phyloP scores from a whole-genome alignment of 148 eudicot genomes.

The Rhododendron kiyosumense region DNA sequence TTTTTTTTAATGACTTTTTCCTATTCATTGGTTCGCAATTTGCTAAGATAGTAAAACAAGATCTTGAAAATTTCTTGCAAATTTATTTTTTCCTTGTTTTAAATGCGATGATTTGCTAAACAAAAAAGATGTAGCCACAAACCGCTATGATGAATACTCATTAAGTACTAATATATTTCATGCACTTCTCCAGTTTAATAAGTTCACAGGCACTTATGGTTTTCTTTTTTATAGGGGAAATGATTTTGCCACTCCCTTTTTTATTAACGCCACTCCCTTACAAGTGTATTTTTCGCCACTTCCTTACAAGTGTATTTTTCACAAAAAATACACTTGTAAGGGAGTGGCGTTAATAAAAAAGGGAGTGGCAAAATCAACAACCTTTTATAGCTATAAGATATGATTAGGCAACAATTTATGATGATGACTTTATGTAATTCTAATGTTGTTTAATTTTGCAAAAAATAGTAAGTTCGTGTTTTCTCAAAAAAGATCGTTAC shows the following conservation, averaged over 20 bases:
- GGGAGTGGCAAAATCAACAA: too few relatives aligned
- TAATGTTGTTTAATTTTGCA: too few relatives aligned
- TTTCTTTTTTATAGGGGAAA: too few relatives aligned
- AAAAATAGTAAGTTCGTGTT: too few relatives aligned
- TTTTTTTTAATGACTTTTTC: not conserved
- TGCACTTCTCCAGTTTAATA: not conserved
- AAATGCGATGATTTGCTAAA: not conserved
- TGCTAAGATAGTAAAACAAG: not conserved
- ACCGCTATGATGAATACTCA: not conserved
- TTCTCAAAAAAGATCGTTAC: not conserved
- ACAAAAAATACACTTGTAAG: too few relatives aligned
- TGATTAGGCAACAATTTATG: not conserved
- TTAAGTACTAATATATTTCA: not conserved
- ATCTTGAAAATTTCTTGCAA: too few relatives aligned
- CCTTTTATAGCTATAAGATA: not conserved
- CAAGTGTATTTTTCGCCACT: too few relatives aligned
- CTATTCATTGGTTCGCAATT: not conserved
- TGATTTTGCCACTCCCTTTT: too few relatives aligned
- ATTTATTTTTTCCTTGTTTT: too few relatives aligned
- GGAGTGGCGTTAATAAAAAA: too few relatives aligned
- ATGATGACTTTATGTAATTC: not conserved
- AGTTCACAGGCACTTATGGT: not conserved
- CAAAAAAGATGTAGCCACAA: not conserved
- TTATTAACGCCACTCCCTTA: too few relatives aligned
- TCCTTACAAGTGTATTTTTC: too few relatives aligned